phyloP scores from a whole-genome alignment of 2,329 filamentous ascomycete species.

The Intubia oerlemansii region DNA sequence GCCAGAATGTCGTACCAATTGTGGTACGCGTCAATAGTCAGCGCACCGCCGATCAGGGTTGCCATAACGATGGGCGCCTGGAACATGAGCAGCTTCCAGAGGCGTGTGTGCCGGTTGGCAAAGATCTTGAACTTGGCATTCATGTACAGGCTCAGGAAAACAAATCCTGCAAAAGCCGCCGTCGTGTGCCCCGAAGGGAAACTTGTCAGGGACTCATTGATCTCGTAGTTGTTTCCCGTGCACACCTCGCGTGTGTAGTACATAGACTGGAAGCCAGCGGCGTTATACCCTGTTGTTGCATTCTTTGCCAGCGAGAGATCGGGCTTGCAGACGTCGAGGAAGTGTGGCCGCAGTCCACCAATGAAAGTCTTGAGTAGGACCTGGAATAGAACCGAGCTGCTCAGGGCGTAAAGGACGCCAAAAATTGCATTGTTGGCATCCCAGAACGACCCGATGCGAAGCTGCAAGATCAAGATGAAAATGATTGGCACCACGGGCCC shows the following conservation, averaged over 20 bases:
- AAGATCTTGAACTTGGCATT: conserved; percentile 64
- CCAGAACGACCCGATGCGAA: conserved; percentile 47
- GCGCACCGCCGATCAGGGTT: conserved; percentile 41
- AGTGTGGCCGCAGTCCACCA: conserved; percentile 51
- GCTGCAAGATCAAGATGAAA: conserved; percentile 42
- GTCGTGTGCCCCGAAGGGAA: conserved; percentile 58
- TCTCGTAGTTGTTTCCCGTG: conserved; percentile 40
- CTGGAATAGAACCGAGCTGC: conserved; percentile 53
- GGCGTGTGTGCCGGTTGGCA: conserved; percentile 46
- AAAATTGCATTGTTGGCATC: conserved; percentile 50
- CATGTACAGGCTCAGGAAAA: conserved; percentile 51
- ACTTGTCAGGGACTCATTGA: conserved; percentile 48
- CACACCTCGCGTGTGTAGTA: conserved; percentile 53
- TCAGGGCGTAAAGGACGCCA: conserved; percentile 48
- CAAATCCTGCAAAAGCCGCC: conserved; percentile 49
- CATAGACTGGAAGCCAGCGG: conserved; percentile 25
- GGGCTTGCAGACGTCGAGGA: conserved; percentile 47
- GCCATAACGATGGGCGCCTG: conserved; percentile 48
- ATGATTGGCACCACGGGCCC: conserved; percentile 40
- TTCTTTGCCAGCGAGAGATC: conserved; percentile 20
- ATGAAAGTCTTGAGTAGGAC: conserved; percentile 59
- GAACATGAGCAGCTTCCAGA: conserved; percentile 49
- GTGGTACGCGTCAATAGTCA: conserved; percentile 55
- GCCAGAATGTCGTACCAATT: conserved; percentile 54
- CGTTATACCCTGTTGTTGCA: conserved; percentile 20